Percentiles rank a stretch among this genome's conserved stretches.
phyloP scores from a whole-genome alignment of 108 stramenopile genomes.

The Bacterosira constricta region DNA sequence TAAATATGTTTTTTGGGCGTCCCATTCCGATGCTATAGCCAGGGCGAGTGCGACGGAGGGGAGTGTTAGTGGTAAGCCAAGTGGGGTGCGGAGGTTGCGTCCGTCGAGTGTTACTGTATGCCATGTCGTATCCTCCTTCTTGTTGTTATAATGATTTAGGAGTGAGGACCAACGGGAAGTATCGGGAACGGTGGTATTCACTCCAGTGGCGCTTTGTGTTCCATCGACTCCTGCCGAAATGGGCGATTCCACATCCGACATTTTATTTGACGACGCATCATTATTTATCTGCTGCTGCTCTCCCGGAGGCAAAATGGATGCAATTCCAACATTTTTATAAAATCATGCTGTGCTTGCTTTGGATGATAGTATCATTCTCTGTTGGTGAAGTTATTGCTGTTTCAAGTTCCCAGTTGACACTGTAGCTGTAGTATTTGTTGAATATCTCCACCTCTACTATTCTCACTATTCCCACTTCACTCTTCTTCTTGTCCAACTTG shows the following conservation, averaged over 20 bases:
- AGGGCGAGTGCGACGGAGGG: slow-evolving; percentile 81
- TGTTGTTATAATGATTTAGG: slow-evolving; percentile 12
- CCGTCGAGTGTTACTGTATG: slow-evolving; percentile 85
- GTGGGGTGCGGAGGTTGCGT: slow-evolving; percentile 73
- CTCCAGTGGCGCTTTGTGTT: slow-evolving; percentile 75
- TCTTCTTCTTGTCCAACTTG: neutral
- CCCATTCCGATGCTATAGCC: slow-evolving; percentile 95
- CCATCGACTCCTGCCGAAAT: slow-evolving; percentile 91
- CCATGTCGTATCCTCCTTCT: slow-evolving; percentile 38
- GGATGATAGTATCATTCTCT: slow-evolving; percentile 7
- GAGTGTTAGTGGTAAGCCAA: slow-evolving; percentile 72
- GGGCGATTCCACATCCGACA: slow-evolving; percentile 63
- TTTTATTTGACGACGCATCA: neutral
- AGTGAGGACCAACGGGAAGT: slow-evolving; percentile 31
- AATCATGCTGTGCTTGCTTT: slow-evolving; percentile 57
- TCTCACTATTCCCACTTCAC: neutral
- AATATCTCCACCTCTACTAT: neutral
- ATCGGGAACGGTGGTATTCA: slow-evolving; percentile 38
- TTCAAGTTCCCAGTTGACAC: no score
- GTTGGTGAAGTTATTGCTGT: no score
- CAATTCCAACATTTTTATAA: slow-evolving; percentile 77
- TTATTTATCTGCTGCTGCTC: slow-evolving; percentile 5
- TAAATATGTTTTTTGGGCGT: slow-evolving; percentile 76
- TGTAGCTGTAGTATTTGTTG: neutral
- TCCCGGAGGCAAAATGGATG: slow-evolving; percentile 54